phyloP scores from a whole-genome alignment of 2,329 filamentous ascomycete species.

The Aspergillus quadrilineatus region DNA sequence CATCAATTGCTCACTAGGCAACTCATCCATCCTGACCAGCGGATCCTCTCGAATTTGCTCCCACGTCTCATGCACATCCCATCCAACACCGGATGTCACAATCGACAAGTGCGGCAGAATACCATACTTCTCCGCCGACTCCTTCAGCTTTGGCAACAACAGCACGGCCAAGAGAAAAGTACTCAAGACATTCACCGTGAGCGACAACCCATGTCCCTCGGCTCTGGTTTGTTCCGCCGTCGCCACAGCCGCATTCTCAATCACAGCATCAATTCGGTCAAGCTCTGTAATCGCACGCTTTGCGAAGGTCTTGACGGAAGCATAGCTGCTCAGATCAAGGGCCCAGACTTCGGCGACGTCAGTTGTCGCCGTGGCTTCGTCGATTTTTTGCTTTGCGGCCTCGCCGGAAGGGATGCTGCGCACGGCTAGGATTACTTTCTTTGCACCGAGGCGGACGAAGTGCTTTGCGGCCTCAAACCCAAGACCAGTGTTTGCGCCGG shows the following conservation, averaged over 20 bases:
- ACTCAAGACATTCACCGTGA: conserved; percentile 29
- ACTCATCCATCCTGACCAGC: conserved; percentile 18
- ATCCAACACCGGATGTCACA: conserved; percentile 23
- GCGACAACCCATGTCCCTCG: conserved; percentile 20
- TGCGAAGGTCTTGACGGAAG: conserved; percentile 10
- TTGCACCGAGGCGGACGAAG: conserved; percentile 7
- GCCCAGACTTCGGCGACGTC: conserved; percentile 1
- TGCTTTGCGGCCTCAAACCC: conserved; percentile 5
- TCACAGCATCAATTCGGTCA: conserved; percentile 8
- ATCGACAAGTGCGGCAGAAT: conserved; percentile 21
- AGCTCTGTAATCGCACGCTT: conserved; percentile 1
- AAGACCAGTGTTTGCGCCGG: conserved; percentile 9
- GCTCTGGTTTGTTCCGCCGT: conserved; percentile 13
- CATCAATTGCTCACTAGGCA: conserved; percentile 12
- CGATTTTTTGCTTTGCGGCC: conserved; percentile 3
- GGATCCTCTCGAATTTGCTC: conserved; percentile 23
- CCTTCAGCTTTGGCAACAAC: conserved; percentile 26
- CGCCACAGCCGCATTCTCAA: conserved; percentile 14
- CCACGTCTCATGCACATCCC: conserved; percentile 16
- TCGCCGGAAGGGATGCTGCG: neutral
- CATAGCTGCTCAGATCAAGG: conserved; percentile 1
- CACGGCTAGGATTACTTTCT: conserved; percentile 7
- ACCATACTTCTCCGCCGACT: conserved; percentile 18
- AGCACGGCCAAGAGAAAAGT: conserved; percentile 27
- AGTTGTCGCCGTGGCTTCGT: neutral